These are phyloP conservation scores for Lodderomyces orthopsilosis DNA, from an alignment of 1,139 yeast species.

Conservation along the genomic window DNA sequence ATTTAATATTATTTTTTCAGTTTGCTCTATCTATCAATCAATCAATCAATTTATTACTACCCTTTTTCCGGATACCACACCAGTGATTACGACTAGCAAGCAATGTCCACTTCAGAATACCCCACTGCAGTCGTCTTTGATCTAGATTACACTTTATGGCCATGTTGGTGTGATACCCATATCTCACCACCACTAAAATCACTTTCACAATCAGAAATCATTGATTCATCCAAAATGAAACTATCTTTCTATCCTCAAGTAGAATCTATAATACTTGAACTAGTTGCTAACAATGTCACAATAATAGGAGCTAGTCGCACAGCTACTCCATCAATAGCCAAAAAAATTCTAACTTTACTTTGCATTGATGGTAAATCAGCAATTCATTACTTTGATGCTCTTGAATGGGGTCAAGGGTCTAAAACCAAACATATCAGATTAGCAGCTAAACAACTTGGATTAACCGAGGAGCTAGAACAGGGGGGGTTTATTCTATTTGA, in stretches of 20 bases:
- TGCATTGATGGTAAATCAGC: slow-evolving; percentile 49
- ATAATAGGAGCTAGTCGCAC: slow-evolving; percentile 71
- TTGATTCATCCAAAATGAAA: slow-evolving; percentile 48
- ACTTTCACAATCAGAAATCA: slow-evolving; percentile 21
- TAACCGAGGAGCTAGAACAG: slow-evolving; percentile 39
- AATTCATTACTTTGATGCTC: slow-evolving; percentile 44
- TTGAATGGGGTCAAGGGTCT: slow-evolving; percentile 70
- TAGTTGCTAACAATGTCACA: slow-evolving; percentile 38
- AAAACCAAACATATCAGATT: slow-evolving; percentile 56
- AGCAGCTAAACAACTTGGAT: slow-evolving; percentile 40
- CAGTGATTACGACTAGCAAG: too few relatives aligned
- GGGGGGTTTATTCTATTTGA: slow-evolving; percentile 63
- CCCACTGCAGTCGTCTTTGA: slow-evolving; percentile 72
- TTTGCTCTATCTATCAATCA: too few relatives aligned
- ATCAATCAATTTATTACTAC: too few relatives aligned
- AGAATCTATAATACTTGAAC: slow-evolving; percentile 48
- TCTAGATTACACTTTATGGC: slow-evolving; percentile 78
- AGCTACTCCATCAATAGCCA: slow-evolving; percentile 60
- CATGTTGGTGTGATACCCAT: slow-evolving; percentile 66
- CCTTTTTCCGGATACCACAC: too few relatives aligned
- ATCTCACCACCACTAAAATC: slow-evolving; percentile 45
- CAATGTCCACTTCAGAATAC: slow-evolving; percentile 19
- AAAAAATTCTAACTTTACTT: slow-evolving; percentile 48
- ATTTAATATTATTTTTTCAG: too few relatives aligned
- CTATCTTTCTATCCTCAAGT: slow-evolving; percentile 61